Conservation (phyloP, 176 grass and related monocot genomes). For the Zoysia pacifica region DNA sequence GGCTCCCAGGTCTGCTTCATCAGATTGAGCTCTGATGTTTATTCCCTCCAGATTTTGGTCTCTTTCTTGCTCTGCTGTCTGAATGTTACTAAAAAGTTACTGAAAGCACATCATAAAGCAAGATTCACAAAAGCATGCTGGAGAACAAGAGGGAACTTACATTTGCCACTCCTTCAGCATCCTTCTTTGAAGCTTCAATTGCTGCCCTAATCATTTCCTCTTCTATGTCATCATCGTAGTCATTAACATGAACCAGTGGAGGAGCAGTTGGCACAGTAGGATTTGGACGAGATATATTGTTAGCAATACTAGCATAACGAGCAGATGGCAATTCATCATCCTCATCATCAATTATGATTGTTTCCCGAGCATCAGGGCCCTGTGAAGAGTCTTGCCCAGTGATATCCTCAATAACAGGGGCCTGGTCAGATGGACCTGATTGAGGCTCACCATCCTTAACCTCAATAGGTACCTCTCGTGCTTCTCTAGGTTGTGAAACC, state of each 20-base stretch:
- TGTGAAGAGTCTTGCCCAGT: conserved; percentile 58
- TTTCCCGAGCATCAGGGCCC: conserved; percentile 52
- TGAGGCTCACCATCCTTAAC: conserved; percentile 56
- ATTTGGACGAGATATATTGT: conserved; percentile 4
- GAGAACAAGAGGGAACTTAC: conserved; percentile 48
- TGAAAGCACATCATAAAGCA: conserved; percentile 14
- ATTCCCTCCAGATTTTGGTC: conserved; percentile 41
- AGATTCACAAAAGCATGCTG: conserved; percentile 18
- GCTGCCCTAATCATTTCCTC: conserved; percentile 92
- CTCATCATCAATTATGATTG: conserved; percentile 68
- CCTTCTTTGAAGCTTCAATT: conserved; percentile 92
- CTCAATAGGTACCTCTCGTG: conserved; percentile 63
- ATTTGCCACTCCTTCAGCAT: conserved; percentile 59
- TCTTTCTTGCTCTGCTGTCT: conserved; percentile 53
- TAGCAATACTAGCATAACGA: conserved; percentile 41
- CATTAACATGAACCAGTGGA: conserved; percentile 59
- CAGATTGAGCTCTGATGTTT: conserved; percentile 47
- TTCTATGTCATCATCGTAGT: conserved; percentile 93
- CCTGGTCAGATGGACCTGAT: conserved; percentile 52
- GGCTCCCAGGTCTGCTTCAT: conserved; percentile 42
- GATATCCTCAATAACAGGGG: conserved; percentile 61
- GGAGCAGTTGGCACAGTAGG: conserved; percentile 56
- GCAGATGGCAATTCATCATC: conserved; percentile 52
- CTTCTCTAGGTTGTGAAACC: conserved; percentile 75
- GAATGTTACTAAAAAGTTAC: conserved; percentile 27